Conservation (phyloP, 768 basidiomycete species). For the Lactarius psammicola region DNA sequence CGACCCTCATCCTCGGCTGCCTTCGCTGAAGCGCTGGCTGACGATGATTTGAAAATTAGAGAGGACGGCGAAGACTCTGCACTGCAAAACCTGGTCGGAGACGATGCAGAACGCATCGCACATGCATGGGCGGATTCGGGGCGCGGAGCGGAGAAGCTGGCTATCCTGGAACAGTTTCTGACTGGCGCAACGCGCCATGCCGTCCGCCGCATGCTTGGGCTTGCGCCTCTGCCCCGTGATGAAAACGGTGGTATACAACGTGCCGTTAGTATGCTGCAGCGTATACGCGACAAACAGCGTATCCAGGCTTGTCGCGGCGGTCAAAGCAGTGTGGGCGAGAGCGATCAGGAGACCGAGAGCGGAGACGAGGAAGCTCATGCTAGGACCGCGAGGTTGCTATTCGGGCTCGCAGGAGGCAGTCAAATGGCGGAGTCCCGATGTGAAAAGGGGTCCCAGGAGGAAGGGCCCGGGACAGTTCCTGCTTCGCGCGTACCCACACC, state of each 20-base stretch:
- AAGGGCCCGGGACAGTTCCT: background rate
- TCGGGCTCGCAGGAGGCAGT: conserved; percentile 6
- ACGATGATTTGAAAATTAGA: conserved; percentile 10
- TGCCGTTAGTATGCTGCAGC: conserved; percentile 16
- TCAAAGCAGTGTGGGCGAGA: background rate
- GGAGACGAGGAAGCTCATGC: conserved; percentile 21
- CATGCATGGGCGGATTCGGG: conserved; percentile 56
- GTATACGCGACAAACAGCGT: conserved; percentile 15
- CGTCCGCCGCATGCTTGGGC: conserved; percentile 30
- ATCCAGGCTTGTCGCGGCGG: conserved; percentile 12
- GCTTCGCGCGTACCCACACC: background rate
- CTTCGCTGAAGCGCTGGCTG: conserved; percentile 1
- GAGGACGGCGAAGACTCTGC: conserved; percentile 46
- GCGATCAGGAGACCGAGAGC: conserved; percentile 21
- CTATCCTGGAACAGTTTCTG: conserved; percentile 46
- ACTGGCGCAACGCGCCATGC: conserved; percentile 36
- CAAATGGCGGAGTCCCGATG: background rate
- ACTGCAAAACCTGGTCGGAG: conserved; percentile 65
- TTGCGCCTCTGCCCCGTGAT: background rate
- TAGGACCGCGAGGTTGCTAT: conserved; percentile 19
- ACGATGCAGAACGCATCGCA: conserved; percentile 44
- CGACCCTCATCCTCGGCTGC: background rate
- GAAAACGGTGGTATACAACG: background rate
- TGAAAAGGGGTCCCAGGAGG: background rate
- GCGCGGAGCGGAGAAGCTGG: conserved; percentile 44